A percentile compares a stretch with the other conserved stretches of the same genome.
Evolutionary conservation across 176 grass and related monocot genomes (phyloP).

Genomic region (Pontederia paniculata): DNA sequence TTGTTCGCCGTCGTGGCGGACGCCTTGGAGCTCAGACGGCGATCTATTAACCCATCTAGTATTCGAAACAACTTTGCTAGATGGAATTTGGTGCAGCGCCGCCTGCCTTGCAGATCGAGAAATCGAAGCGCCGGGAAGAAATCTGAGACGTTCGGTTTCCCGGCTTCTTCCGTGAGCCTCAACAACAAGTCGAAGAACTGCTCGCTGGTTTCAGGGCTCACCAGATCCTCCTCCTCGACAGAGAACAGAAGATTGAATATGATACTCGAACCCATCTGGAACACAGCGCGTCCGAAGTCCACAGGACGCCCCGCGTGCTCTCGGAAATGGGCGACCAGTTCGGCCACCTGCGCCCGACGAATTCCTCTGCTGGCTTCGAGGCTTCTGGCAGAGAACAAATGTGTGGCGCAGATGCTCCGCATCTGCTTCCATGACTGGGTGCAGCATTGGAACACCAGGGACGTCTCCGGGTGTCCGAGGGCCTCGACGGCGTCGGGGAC

Average conservation of each 20-base stretch:
- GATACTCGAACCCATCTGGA: slow-evolving; percentile 21
- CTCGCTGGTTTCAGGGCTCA: not conserved
- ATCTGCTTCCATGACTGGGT: slow-evolving; percentile 38
- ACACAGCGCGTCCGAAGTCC: slow-evolving; percentile 9
- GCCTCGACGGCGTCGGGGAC: not conserved
- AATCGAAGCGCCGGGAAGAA: slow-evolving; percentile 16
- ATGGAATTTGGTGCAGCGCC: not conserved
- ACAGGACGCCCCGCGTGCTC: not conserved
- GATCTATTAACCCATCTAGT: slow-evolving; percentile 17
- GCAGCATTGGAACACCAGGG: slow-evolving; percentile 48
- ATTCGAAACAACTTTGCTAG: not conserved
- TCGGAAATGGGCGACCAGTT: not conserved
- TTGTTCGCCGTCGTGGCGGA: not conserved
- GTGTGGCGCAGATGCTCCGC: slow-evolving; percentile 2
- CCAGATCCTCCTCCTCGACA: slow-evolving; percentile 17
- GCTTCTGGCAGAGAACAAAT: not conserved
- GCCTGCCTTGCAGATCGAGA: slow-evolving; percentile 30
- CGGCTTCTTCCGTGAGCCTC: not conserved
- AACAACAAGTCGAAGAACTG: slow-evolving; percentile 9
- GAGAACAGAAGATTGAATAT: slow-evolving; percentile 22
- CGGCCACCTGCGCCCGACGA: not conserved
- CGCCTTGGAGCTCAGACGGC: not conserved
- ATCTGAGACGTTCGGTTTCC: slow-evolving; percentile 30
- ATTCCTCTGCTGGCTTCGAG: not conserved
- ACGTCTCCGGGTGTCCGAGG: slow-evolving; percentile 33